Evolutionary conservation across 129 eudicot species (phyloP).

Genomic region (Artemisia argyi): DNA sequence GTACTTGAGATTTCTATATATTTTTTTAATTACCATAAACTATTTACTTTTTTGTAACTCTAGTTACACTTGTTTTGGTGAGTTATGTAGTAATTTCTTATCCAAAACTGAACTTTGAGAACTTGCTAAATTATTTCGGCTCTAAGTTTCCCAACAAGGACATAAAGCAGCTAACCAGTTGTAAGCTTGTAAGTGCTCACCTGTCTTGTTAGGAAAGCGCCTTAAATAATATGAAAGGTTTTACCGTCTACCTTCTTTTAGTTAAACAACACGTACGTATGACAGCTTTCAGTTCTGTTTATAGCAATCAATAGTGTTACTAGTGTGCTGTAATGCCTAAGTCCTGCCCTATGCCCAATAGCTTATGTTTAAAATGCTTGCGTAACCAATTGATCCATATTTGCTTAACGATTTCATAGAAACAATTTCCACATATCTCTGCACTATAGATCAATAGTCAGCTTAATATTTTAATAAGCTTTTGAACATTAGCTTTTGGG

Average conservation of each 20-base stretch:
- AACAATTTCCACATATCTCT: neutral
- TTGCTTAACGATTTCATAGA: conserved; percentile 4
- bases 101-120: neutral
- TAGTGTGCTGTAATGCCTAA: neutral
- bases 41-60: neutral
- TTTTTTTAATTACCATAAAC: neutral
- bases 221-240: neutral
- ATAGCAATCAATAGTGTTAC: conserved; percentile 9
- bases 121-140: conserved; percentile 14
- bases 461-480: no score
- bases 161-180: neutral
- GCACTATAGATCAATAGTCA: neutral
- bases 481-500: no score
- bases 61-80: conserved; percentile 5
- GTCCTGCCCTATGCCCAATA: neutral
- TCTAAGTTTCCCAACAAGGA: neutral
- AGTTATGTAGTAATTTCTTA: conserved; percentile 3
- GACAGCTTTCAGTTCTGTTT: neutral
- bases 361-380: conserved; percentile 11
- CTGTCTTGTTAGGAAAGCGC: conserved; percentile 8
- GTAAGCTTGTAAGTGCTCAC: neutral
- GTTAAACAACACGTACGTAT: neutral
- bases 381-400: neutral
- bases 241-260: conserved; percentile 1
- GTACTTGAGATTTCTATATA: neutral